Conservation (phyloP, 1,284 basidiomycete species). For the Bjerkandera adusta region DNA sequence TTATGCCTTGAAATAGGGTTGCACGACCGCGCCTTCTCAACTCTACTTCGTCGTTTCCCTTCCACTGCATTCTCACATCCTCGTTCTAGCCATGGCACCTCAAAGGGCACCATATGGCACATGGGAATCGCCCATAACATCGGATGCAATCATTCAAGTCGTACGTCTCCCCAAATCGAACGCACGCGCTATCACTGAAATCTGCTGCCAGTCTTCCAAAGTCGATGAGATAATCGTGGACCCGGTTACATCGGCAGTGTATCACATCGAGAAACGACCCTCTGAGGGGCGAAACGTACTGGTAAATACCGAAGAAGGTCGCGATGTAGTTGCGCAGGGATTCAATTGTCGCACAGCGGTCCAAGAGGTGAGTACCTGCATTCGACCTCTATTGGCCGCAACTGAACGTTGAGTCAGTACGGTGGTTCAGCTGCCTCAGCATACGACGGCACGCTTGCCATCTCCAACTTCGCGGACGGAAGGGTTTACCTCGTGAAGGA, state of each 20-base stretch:
- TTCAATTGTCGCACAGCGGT: conserved; percentile 61
- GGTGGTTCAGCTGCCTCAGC: conserved; percentile 51
- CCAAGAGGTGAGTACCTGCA: conserved; percentile 44
- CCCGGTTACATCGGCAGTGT: conserved; percentile 45
- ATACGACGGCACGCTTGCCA: conserved; percentile 47
- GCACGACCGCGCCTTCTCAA: too few relatives aligned
- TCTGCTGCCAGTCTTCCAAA: conserved; percentile 35
- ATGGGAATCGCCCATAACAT: conserved; percentile 35
- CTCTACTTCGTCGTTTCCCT: too few relatives aligned
- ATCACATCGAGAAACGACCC: conserved; percentile 63
- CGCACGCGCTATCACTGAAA: conserved; percentile 8
- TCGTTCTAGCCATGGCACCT: conserved; percentile 3
- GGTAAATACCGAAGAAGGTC: conserved; percentile 44
- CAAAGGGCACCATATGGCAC: conserved; percentile 34
- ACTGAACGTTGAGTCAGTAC: conserved; percentile 21
- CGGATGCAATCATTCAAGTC: conserved; percentile 25
- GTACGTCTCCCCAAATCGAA: neutral
- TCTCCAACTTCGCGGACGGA: conserved; percentile 52
- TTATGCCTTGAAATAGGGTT: neutral
- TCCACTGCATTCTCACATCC: neutral
- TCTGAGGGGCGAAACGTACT: conserved; percentile 61
- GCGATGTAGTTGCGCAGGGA: conserved; percentile 47
- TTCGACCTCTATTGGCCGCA: neutral
- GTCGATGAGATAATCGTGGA: conserved; percentile 55
- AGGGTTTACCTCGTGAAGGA: conserved; percentile 45